Evolutionary conservation across 176 grass and related monocot genomes (phyloP).

Genomic region (Panicum miliaceum): DNA sequence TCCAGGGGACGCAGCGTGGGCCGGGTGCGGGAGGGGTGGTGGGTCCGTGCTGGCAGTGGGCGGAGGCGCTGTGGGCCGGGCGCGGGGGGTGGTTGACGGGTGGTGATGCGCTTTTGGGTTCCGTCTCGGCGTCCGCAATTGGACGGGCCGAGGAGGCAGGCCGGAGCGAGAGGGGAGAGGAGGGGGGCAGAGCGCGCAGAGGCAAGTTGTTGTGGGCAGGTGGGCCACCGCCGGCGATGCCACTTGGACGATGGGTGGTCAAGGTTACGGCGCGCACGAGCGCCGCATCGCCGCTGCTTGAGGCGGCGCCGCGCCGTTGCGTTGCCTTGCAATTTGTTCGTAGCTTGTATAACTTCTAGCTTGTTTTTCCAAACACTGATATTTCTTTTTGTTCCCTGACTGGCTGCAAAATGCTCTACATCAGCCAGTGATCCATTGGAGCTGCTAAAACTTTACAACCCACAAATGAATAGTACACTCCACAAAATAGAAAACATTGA

Average conservation of each 20-base stretch:
- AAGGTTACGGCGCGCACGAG: neutral
- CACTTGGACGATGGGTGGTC: neutral
- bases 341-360: too few relatives aligned
- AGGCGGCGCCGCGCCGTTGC: too few relatives aligned
- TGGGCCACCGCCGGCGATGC: neutral
- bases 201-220: neutral
- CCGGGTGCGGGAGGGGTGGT: neutral
- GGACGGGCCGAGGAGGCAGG: neutral
- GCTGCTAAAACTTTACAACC: too few relatives aligned
- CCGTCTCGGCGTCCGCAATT: slow-evolving; percentile 9
- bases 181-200: too few relatives aligned
- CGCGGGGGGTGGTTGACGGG: neutral
- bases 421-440: too few relatives aligned
- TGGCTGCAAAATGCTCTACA: too few relatives aligned
- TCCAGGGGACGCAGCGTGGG: neutral
- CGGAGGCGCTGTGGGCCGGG: neutral
- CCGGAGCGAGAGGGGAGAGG: neutral
- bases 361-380: too few relatives aligned
- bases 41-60: neutral
- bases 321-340: too few relatives aligned
- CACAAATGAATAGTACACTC: too few relatives aligned
- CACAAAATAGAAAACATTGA: too few relatives aligned
- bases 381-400: too few relatives aligned
- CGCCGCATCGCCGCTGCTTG: too few relatives aligned
- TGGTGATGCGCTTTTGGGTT: neutral